Evolutionary conservation across 148 eudicot species (phyloP).

Genomic region (Heliamphora exappendiculata): DNA sequence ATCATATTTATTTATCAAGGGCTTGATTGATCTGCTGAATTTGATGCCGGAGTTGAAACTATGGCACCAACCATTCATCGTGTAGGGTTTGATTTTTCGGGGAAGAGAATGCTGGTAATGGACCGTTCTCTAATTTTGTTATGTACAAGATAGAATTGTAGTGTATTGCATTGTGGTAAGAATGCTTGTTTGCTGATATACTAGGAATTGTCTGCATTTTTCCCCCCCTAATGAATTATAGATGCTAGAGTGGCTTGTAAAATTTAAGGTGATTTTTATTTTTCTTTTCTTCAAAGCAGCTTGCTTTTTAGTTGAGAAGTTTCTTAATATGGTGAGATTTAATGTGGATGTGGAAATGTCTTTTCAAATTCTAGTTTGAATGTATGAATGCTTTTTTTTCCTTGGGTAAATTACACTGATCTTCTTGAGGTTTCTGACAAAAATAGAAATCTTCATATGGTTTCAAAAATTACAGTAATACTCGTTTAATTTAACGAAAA

Average conservation of each 20-base stretch:
- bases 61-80: not conserved
- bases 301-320: not conserved
- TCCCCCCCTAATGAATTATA: not conserved
- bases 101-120: conserved; percentile 4
- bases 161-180: not conserved
- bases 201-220: not conserved
- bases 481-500: too few relatives aligned
- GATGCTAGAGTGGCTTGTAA: conserved; percentile 17
- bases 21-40: conserved; percentile 7
- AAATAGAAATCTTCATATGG: too few relatives aligned
- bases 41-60: not conserved
- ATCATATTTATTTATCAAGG: conserved; percentile 10
- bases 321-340: not conserved
- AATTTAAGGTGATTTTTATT: not conserved
- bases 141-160: conserved; percentile 1
- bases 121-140: not conserved
- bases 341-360: not conserved
- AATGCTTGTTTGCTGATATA: not conserved
- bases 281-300: not conserved
- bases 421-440: too few relatives aligned
- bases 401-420: too few relatives aligned
- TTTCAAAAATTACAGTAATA: too few relatives aligned
- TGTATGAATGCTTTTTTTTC: not conserved
- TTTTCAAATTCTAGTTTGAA: not conserved
- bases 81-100: not conserved